Conservation (phyloP, 345 rosid species). For the Salix arbutifolia region DNA sequence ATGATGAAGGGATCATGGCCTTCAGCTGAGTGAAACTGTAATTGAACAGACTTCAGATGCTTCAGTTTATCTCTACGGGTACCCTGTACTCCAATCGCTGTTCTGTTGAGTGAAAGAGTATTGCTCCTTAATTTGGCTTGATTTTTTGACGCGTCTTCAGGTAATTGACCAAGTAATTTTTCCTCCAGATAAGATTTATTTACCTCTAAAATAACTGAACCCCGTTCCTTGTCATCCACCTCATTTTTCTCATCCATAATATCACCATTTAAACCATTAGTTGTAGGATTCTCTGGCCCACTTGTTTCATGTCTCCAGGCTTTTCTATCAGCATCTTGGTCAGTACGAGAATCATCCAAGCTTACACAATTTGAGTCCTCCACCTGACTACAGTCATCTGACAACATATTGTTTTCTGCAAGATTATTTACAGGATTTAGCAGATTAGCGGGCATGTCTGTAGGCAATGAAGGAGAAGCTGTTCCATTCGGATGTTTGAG, state of each 20-base stretch:
- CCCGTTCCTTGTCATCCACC: slow-evolving; percentile 32
- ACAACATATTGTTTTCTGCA: slow-evolving; percentile 12
- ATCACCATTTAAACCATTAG: slow-evolving; percentile 19
- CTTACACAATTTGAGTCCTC: slow-evolving; percentile 15
- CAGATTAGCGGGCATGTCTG: slow-evolving; percentile 14
- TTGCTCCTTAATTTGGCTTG: slow-evolving; percentile 55
- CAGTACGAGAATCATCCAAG: slow-evolving; percentile 14
- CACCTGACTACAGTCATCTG: slow-evolving; percentile 17
- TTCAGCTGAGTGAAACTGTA: slow-evolving; percentile 37
- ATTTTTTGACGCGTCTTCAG: slow-evolving; percentile 40
- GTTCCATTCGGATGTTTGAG: slow-evolving; percentile 18
- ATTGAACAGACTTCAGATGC: slow-evolving; percentile 52
- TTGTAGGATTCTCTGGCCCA: slow-evolving; percentile 21
- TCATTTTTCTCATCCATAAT: slow-evolving; percentile 32
- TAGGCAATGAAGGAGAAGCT: slow-evolving; percentile 17
- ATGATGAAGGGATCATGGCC: slow-evolving; percentile 22
- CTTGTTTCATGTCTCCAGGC: slow-evolving; percentile 24
- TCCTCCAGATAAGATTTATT: slow-evolving; percentile 41
- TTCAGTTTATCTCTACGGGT: slow-evolving; percentile 40
- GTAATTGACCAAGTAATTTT: slow-evolving; percentile 26
- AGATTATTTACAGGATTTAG: slow-evolving; percentile 16
- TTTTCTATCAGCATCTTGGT: slow-evolving; percentile 18
- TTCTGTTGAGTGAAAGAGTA: slow-evolving; percentile 41
- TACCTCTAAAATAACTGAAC: slow-evolving; percentile 8
- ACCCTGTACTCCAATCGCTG: slow-evolving; percentile 44